phyloP scores from a whole-genome alignment of 805 yeast species.

The Zygosaccharomyces bailii region DNA sequence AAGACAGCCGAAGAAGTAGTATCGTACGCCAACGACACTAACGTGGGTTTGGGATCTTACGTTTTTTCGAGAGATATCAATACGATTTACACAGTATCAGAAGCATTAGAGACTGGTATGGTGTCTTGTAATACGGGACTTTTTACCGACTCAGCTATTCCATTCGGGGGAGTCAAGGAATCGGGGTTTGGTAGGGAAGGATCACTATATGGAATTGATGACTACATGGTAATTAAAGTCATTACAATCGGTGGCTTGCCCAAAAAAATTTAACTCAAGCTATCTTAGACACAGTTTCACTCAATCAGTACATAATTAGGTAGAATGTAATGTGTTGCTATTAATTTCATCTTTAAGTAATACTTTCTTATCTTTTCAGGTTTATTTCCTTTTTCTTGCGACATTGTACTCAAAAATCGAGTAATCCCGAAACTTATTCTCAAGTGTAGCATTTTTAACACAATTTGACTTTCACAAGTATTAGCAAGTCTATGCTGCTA shows the following conservation, averaged over 20 bases:
- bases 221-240: slow-evolving; percentile 52
- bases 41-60: slow-evolving; percentile 58
- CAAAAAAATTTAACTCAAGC: slow-evolving; percentile 6
- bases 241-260: slow-evolving; percentile 46
- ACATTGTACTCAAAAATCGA: background rate
- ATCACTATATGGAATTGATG: slow-evolving; percentile 58
- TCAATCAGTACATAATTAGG: background rate
- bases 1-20: slow-evolving; percentile 53
- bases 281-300: no score
- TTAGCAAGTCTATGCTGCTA: slow-evolving; percentile 1
- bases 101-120: slow-evolving; percentile 61
- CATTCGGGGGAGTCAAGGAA: slow-evolving; percentile 62
- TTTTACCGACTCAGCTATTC: slow-evolving; percentile 53
- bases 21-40: slow-evolving; percentile 50
- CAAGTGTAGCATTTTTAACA: background rate
- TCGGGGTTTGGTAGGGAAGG: slow-evolving; percentile 74
- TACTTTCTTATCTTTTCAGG: background rate
- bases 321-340: background rate
- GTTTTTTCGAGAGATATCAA: slow-evolving; percentile 52
- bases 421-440: background rate
- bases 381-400: background rate
- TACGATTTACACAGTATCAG: slow-evolving; percentile 50
- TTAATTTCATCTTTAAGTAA: background rate
- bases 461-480: background rate
- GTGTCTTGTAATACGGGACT: slow-evolving; percentile 59